Evolutionary conservation across 768 basidiomycete species (phyloP).

Genomic region (Boletellus emodensis): DNA sequence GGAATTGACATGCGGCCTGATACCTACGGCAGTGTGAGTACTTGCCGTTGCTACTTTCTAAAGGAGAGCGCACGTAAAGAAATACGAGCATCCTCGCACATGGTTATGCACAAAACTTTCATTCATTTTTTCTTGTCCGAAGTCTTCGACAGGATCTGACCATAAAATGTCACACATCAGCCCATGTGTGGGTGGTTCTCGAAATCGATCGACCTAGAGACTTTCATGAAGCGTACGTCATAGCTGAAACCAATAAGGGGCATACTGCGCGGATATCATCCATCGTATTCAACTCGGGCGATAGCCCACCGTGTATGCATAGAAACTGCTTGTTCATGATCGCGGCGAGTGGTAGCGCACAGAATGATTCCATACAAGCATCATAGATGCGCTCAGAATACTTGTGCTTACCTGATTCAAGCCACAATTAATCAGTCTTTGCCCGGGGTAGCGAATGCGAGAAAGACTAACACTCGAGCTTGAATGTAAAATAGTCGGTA

Average conservation of each 20-base stretch:
- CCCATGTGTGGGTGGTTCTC: constrained; percentile 95
- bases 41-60: neutral
- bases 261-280: constrained; percentile 88
- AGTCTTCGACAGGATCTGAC: constrained; percentile 98
- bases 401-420: constrained; percentile 85
- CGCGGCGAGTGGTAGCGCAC: constrained; percentile 89
- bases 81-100: constrained; percentile 95
- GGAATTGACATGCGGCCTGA: constrained; percentile 93
- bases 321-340: constrained; percentile 99
- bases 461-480: constrained; percentile 80
- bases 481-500: constrained; percentile 99
- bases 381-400: constrained; percentile 97
- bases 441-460: neutral
- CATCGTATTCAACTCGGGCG: constrained; percentile 90
- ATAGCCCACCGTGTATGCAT: constrained; percentile 96
- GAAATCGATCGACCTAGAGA: constrained; percentile 89
- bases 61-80: constrained; percentile 63
- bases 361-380: constrained; percentile 97
- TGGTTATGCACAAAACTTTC: constrained; percentile 96
- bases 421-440: constrained; percentile 4
- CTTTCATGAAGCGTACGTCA: neutral
- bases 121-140: constrained; percentile 86
- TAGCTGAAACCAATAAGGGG: constrained; percentile 5
- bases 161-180: constrained; percentile 99
- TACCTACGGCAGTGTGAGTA: constrained; percentile 52